These are phyloP conservation scores for Pseudomonodictys pantanalensis DNA, from an alignment of 495 filamentous ascomycete genomes.

Conservation along the genomic window DNA sequence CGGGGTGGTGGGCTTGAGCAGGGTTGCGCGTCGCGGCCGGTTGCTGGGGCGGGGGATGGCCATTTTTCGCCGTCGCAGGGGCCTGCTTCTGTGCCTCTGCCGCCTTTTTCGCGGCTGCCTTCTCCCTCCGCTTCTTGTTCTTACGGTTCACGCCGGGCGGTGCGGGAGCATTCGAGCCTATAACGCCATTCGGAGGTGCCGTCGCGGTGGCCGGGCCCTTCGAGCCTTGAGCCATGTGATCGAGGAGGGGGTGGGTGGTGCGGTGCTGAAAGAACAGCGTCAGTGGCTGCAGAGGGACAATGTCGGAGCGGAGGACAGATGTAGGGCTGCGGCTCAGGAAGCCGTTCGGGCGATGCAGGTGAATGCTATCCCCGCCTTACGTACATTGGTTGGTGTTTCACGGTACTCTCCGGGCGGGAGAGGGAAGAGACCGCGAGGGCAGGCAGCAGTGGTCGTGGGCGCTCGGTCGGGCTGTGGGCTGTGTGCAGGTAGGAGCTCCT, in stretches of 20 bases:
- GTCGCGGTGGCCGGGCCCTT: slow-evolving; percentile 33
- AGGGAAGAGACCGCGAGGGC: slow-evolving; percentile 12
- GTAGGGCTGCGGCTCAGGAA: not conserved
- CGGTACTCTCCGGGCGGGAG: slow-evolving; percentile 4
- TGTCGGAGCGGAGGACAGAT: not conserved
- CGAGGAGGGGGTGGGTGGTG: not conserved
- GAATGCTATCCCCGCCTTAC: slow-evolving; percentile 5
- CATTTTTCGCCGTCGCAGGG: slow-evolving; percentile 27
- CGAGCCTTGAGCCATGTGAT: slow-evolving; percentile 34
- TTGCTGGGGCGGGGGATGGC: slow-evolving; percentile 21
- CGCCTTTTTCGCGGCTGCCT: slow-evolving; percentile 60
- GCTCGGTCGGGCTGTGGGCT: slow-evolving; percentile 8
- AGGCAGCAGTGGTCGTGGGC: not conserved
- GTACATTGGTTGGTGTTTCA: slow-evolving; percentile 13
- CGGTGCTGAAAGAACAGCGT: not conserved
- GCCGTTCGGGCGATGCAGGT: not conserved
- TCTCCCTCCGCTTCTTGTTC: slow-evolving; percentile 70
- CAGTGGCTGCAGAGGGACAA: not conserved
- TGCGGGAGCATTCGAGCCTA: slow-evolving; percentile 10
- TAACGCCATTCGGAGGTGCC: slow-evolving; percentile 33
- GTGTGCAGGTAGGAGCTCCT: not conserved
- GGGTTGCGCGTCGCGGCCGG: slow-evolving; percentile 2
- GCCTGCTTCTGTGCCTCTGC: slow-evolving; percentile 52
- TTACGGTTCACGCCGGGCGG: slow-evolving; percentile 69
- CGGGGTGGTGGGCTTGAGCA: slow-evolving; percentile 6